Percentiles rank a stretch among this genome's conserved stretches.
These are phyloP conservation scores for Cyclospora cayetanensis DNA, from an alignment of 169 alveolate genomes.

Conservation along the genomic window DNA sequence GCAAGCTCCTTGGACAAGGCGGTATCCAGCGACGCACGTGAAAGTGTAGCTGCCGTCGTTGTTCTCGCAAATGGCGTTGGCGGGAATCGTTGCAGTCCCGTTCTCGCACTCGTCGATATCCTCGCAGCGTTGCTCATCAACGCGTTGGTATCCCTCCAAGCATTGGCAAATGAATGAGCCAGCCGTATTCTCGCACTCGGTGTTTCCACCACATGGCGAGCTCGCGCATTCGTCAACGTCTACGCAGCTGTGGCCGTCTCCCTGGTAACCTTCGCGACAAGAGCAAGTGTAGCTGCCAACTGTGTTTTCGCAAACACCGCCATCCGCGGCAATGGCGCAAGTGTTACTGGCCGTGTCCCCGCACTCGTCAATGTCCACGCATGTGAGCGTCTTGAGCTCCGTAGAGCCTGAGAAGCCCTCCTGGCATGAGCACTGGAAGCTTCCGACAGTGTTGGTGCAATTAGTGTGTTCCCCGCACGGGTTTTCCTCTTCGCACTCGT, in stretches of 20 bases:
- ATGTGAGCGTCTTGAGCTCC: background rate
- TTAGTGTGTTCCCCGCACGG: background rate
- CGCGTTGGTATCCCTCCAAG: conserved; percentile 68
- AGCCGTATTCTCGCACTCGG: conserved; percentile 70
- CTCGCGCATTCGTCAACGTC: conserved; percentile 69
- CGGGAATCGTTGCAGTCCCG: conserved; percentile 19
- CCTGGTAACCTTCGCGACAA: conserved; percentile 73
- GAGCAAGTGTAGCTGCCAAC: conserved; percentile 76
- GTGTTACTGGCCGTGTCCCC: conserved; percentile 48
- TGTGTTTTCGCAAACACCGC: conserved; percentile 76
- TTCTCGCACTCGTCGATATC: conserved; percentile 65
- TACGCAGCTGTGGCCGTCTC: conserved; percentile 61
- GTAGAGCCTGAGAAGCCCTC: conserved; percentile 58
- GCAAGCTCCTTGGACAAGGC: background rate
- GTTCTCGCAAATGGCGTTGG: conserved; percentile 53
- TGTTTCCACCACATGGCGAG: conserved; percentile 31
- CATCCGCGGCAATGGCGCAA: conserved; percentile 69
- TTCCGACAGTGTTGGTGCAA: conserved; percentile 75
- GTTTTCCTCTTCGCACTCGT: conserved; percentile 54
- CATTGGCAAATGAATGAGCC: conserved; percentile 77
- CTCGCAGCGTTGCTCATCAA: background rate
- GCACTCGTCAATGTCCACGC: conserved; percentile 69
- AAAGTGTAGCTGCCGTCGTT: conserved; percentile 53
- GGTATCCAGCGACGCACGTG: conserved; percentile 63
- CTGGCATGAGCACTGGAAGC: conserved; percentile 72